Evolutionary conservation across 2,329 filamentous ascomycete genomes (phyloP).

Genomic region (Periconia sp.): DNA sequence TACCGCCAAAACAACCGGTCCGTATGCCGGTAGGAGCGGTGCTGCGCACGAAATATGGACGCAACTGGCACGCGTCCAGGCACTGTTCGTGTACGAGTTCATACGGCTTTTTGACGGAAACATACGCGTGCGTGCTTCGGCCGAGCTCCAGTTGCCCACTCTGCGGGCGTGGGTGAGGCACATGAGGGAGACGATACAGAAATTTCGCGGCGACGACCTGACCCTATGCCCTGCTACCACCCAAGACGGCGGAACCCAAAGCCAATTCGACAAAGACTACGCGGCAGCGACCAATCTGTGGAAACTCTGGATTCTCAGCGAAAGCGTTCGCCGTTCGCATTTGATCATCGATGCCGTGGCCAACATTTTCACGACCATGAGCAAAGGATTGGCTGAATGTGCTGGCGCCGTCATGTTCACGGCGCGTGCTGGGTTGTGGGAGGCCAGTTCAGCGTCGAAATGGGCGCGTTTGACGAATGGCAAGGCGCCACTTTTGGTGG

Average conservation of each 20-base stretch:
- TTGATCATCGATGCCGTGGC: background rate
- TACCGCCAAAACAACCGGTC: background rate
- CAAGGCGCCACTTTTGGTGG: background rate
- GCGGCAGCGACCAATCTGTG: background rate
- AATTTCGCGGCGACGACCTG: background rate
- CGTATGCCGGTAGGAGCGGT: background rate
- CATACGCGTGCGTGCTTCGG: background rate
- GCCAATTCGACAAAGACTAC: background rate
- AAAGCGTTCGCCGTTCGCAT: slow-evolving; percentile 1
- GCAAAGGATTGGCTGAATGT: background rate
- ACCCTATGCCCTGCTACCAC: background rate
- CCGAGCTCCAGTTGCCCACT: background rate
- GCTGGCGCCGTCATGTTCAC: background rate
- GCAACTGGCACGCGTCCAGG: slow-evolving; percentile 1
- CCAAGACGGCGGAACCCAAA: background rate
- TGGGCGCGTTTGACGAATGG: background rate
- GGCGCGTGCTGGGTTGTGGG: slow-evolving; percentile 1
- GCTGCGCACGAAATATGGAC: background rate
- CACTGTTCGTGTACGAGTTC: slow-evolving; percentile 1
- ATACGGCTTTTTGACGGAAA: slow-evolving; percentile 3
- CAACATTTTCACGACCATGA: background rate
- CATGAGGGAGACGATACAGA: background rate
- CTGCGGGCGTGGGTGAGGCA: background rate
- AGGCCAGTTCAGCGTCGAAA: background rate
- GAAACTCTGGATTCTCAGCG: slow-evolving; percentile 1